A percentile compares a stretch with the other conserved stretches of the same genome.
Conservation (phyloP, 352 stramenopile genomes). For the Thalassiosira oceanica region DNA sequence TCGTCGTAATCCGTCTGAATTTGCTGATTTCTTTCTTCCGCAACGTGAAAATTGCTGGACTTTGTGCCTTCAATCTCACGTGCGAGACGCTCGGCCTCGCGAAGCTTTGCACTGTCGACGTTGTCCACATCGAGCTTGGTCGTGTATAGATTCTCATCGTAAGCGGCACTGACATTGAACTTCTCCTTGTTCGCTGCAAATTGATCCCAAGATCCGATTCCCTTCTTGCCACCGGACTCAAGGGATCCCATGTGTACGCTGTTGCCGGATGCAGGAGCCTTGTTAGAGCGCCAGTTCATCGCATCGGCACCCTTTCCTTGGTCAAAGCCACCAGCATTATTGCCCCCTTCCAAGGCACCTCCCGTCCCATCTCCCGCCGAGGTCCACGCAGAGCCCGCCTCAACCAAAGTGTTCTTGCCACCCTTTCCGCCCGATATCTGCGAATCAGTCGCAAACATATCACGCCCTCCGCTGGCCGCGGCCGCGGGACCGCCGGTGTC, state of each 20-base stretch:
- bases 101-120: constrained; percentile 87
- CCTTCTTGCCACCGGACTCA: not conserved
- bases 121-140: constrained; percentile 92
- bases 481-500: constrained; percentile 22
- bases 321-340: constrained; percentile 12
- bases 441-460: constrained; percentile 84
- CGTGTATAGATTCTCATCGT: constrained; percentile 98
- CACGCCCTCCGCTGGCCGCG: constrained; percentile 8
- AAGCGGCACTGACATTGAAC: constrained; percentile 93
- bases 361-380: constrained; percentile 10
- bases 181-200: constrained; percentile 95
- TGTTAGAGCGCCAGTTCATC: constrained; percentile 18
- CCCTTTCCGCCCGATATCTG: constrained; percentile 84
- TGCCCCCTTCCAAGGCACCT: constrained; percentile 1
- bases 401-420: constrained; percentile 45
- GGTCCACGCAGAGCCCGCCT: constrained; percentile 70
- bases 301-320: constrained; percentile 13
- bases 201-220: constrained; percentile 90
- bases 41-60: constrained; percentile 90
- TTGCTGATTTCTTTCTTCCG: constrained; percentile 90
- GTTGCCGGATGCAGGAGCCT: constrained; percentile 8
- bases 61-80: constrained; percentile 91
- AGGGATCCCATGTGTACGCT: not conserved
- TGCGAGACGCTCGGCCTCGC: constrained; percentile 89
- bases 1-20: constrained; percentile 88